A percentile compares a stretch with the other conserved stretches of the same genome.
phyloP scores from a whole-genome alignment of 1,139 yeast genomes.

The Geotrichum candidum region DNA sequence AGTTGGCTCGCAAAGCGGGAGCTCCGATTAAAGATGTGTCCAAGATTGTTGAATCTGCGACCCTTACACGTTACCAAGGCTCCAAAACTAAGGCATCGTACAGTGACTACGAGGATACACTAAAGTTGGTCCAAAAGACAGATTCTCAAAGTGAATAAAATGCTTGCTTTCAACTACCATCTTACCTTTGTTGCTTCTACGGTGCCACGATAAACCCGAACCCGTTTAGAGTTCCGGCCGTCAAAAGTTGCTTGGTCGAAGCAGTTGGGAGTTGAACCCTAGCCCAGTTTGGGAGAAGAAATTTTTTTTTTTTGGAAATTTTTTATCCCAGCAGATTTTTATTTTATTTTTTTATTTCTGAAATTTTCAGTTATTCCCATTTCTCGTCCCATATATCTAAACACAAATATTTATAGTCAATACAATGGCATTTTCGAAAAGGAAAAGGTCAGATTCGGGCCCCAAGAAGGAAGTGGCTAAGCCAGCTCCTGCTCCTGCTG shows the following conservation, averaged over 20 bases:
- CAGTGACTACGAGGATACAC: not conserved
- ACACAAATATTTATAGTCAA: not conserved
- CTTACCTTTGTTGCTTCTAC: not conserved
- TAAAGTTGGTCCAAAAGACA: not conserved
- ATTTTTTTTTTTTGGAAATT: not conserved
- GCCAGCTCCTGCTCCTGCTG: conserved; percentile 1
- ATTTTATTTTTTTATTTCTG: not conserved
- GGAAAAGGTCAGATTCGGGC: conserved; percentile 15
- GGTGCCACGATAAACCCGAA: not conserved
- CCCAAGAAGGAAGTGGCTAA: not conserved
- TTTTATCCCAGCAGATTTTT: not conserved
- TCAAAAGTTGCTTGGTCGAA: not conserved
- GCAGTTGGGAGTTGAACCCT: not conserved
- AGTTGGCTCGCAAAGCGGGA: conserved; percentile 72
- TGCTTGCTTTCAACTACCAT: too few species aligned
- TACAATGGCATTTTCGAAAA: conserved; percentile 12
- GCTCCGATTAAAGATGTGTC: not conserved
- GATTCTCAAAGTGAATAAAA: not conserved
- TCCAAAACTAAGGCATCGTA: not conserved
- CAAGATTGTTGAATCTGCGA: not conserved
- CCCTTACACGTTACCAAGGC: not conserved
- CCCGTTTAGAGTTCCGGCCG: not conserved
- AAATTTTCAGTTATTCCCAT: not conserved
- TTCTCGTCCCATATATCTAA: not conserved
- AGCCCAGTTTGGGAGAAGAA: not conserved